Evolutionary conservation across 495 filamentous ascomycete species (phyloP).

Genomic region (Trichocladium antarcticum): DNA sequence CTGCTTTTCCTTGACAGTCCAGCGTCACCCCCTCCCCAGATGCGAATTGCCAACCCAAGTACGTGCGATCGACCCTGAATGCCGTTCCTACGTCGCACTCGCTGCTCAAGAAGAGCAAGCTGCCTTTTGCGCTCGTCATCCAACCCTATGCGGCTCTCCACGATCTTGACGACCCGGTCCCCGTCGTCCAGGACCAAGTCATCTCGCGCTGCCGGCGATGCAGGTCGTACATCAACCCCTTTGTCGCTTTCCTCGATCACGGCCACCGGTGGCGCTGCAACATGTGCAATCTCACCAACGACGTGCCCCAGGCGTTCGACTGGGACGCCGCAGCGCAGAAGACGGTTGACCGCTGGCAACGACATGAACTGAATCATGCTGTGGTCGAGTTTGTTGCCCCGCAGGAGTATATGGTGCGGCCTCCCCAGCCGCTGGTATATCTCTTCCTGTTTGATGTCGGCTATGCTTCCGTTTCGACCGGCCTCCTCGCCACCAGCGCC

Average conservation of each 20-base stretch:
- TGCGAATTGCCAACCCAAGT: constrained; percentile 88
- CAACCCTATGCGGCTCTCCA: constrained; percentile 91
- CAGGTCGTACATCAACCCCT: constrained; percentile 95
- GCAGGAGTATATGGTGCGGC: constrained; percentile 98
- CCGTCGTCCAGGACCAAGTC: constrained; percentile 90
- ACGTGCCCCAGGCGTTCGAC: constrained; percentile 96
- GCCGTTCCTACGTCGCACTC: constrained; percentile 83
- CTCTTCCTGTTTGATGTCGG: constrained; percentile 96
- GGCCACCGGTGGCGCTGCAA: constrained; percentile 98
- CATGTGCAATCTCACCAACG: constrained; percentile 98
- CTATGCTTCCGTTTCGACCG: constrained; percentile 79
- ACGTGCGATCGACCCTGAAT: constrained; percentile 89
- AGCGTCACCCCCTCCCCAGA: constrained; percentile 86
- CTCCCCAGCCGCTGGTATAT: constrained; percentile 94
- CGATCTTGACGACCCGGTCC: constrained; percentile 80
- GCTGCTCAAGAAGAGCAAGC: constrained; percentile 87
- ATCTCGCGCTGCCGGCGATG: constrained; percentile 93
- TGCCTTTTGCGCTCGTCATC: constrained; percentile 91
- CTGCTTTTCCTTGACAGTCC: constrained; percentile 44
- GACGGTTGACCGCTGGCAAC: constrained; percentile 76
- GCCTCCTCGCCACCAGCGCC: constrained; percentile 88
- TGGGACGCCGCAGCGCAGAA: constrained; percentile 90
- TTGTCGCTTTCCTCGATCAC: constrained; percentile 90
- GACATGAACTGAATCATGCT: constrained; percentile 82
- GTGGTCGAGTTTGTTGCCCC: constrained; percentile 96